Conservation (phyloP, 495 filamentous ascomycete genomes). For the Aspergillus sparsus region DNA sequence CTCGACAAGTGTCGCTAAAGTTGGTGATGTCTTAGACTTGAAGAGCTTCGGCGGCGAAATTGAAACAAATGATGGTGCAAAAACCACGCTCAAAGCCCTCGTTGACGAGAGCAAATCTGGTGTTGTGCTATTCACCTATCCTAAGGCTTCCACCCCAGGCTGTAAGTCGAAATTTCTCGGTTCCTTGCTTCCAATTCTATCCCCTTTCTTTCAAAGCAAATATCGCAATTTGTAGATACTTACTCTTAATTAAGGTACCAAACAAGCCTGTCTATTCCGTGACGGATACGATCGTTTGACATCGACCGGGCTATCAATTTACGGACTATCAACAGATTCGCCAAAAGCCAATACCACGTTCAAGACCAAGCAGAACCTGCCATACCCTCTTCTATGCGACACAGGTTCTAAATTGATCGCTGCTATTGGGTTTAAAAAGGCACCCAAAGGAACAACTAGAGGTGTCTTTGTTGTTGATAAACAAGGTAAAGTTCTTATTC, state of each 20-base stretch:
- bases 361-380: conserved; percentile 83
- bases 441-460: conserved; percentile 71
- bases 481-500: conserved; percentile 46
- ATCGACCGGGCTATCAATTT: conserved; percentile 80
- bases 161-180: conserved; percentile 62
- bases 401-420: conserved; percentile 66
- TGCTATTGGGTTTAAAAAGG: conserved; percentile 76
- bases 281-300: conserved; percentile 76
- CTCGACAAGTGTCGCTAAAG: conserved; percentile 33
- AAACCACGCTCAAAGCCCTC: conserved; percentile 73
- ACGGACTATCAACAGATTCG: conserved; percentile 82
- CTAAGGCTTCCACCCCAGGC: conserved; percentile 90
- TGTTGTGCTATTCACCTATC: conserved; percentile 93
- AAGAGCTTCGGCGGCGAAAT: conserved; percentile 80
- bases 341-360: conserved; percentile 90
- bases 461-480: conserved; percentile 90
- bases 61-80: conserved; percentile 77
- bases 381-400: conserved; percentile 88
- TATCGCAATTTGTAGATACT: background rate
- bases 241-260: conserved; percentile 65
- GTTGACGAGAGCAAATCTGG: conserved; percentile 81
- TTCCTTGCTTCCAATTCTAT: background rate
- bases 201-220: background rate
- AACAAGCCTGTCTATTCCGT: conserved; percentile 89
- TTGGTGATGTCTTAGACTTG: conserved; percentile 60